These are phyloP conservation scores for Aristolochia fimbriata DNA, from an alignment of 164 flowering plant species.

Conservation along the genomic window DNA sequence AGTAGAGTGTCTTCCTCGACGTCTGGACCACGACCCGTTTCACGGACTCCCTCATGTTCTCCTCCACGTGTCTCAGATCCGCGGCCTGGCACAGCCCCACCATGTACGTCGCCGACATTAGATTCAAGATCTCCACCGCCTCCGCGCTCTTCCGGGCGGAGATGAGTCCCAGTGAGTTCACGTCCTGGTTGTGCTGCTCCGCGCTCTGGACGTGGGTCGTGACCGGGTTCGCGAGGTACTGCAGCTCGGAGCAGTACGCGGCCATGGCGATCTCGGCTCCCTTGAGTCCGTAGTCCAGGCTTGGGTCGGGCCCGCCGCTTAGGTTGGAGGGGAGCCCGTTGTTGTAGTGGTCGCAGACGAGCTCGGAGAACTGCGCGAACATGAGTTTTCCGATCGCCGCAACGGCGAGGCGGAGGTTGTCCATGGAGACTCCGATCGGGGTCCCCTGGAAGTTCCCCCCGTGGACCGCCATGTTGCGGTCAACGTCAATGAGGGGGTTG, in stretches of 20 bases:
- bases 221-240: conserved; percentile 18
- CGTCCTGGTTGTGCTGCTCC: conserved; percentile 20
- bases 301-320: conserved; percentile 21
- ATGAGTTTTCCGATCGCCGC: conserved; percentile 27
- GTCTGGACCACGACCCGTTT: conserved; percentile 26
- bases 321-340: conserved; percentile 26
- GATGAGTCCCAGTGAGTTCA: conserved; percentile 35
- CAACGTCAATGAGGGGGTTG: conserved; percentile 20
- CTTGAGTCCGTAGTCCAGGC: conserved; percentile 14
- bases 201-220: conserved; percentile 17
- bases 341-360: conserved; percentile 24
- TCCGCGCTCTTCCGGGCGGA: conserved; percentile 44
- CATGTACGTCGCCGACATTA: conserved; percentile 39
- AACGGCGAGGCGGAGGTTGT: conserved; percentile 23
- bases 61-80: conserved; percentile 44
- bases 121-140: conserved; percentile 39
- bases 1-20: conserved; percentile 30
- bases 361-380: conserved; percentile 18
- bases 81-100: conserved; percentile 49
- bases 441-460: conserved; percentile 20
- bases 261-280: conserved; percentile 21
- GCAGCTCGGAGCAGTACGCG: conserved; percentile 18
- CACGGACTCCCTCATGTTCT: conserved; percentile 33
- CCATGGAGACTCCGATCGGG: conserved; percentile 29
- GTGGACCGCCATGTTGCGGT: conserved; percentile 15